Conservation (phyloP, 768 basidiomycete genomes). For the Mycena crocata region DNA sequence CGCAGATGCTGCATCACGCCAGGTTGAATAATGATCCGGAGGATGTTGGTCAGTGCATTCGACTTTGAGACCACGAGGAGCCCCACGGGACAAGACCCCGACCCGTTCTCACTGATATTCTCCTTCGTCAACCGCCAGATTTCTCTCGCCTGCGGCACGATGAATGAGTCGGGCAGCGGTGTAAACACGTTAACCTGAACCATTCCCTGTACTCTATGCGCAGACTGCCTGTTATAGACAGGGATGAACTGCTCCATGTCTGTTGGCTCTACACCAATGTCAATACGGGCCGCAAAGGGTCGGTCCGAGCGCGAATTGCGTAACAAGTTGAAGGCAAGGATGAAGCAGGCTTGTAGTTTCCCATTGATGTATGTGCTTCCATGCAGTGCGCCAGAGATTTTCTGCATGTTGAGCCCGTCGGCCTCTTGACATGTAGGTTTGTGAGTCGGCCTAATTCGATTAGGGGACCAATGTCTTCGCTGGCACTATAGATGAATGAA, state of each 20-base stretch:
- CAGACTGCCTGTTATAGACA: slow-evolving; percentile 5
- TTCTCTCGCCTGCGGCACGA: slow-evolving; percentile 7
- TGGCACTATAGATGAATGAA: slow-evolving; percentile 17
- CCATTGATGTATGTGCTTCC: slow-evolving; percentile 22
- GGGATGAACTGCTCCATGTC: slow-evolving; percentile 14
- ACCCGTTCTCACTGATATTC: slow-evolving; percentile 1
- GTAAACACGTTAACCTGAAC: slow-evolving; percentile 28
- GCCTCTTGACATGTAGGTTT: slow-evolving; percentile 18
- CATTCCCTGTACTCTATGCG: slow-evolving; percentile 13
- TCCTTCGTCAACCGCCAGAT: slow-evolving; percentile 16
- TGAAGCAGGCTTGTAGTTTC: slow-evolving; percentile 22
- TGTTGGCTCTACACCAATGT: slow-evolving; percentile 26
- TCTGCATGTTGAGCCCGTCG: slow-evolving; percentile 18
- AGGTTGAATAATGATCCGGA: slow-evolving; percentile 16
- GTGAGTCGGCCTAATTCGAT: slow-evolving; percentile 22
- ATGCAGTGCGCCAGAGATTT: slow-evolving; percentile 17
- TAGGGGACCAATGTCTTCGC: slow-evolving; percentile 23
- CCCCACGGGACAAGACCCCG: slow-evolving; percentile 16
- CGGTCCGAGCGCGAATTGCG: slow-evolving; percentile 14
- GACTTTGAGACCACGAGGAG: slow-evolving; percentile 25
- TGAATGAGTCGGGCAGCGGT: slow-evolving; percentile 18
- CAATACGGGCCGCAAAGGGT: slow-evolving; percentile 18
- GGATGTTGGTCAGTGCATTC: slow-evolving; percentile 16
- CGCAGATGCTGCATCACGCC: slow-evolving; percentile 20
- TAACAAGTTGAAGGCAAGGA: slow-evolving; percentile 21